A percentile compares a stretch with the other conserved stretches of the same genome.
Conservation (phyloP, 768 basidiomycete genomes). For the Leccinum broughii region DNA sequence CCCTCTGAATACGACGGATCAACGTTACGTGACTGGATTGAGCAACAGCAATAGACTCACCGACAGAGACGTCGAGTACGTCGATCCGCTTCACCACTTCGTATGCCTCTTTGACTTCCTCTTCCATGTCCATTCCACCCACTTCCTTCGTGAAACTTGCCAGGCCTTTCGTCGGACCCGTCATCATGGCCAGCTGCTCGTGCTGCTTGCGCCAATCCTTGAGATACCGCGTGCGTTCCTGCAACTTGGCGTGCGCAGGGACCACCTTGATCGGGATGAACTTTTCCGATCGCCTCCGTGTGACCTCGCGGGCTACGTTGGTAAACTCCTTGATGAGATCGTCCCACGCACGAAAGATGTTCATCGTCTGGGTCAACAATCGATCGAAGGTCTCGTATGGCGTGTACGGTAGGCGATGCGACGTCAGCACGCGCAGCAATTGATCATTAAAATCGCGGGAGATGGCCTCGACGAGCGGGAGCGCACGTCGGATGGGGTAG, state of each 20-base stretch:
- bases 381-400: constrained; percentile 95
- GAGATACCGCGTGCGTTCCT: constrained; percentile 84
- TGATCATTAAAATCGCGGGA: constrained; percentile 97
- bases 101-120: constrained; percentile 94
- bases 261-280: constrained; percentile 97
- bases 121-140: constrained; percentile 96
- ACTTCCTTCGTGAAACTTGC: constrained; percentile 72
- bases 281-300: constrained; percentile 82
- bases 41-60: constrained; percentile 43
- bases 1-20: constrained; percentile 61
- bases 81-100: constrained; percentile 97
- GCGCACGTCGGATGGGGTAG: constrained; percentile 92
- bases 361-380: constrained; percentile 69
- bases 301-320: constrained; percentile 90
- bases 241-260: constrained; percentile 87
- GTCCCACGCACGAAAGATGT: constrained; percentile 87
- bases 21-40: neutral
- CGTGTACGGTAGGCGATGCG: constrained; percentile 89
- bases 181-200: constrained; percentile 97
- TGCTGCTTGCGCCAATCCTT: constrained; percentile 96
- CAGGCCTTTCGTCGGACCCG: constrained; percentile 87
- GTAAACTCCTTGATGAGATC: constrained; percentile 90
- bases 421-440: constrained; percentile 85
- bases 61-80: constrained; percentile 89
- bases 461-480: constrained; percentile 97